Conservation (phyloP, 192 early-diverging fungal species). For the Funneliformis geosporum region DNA sequence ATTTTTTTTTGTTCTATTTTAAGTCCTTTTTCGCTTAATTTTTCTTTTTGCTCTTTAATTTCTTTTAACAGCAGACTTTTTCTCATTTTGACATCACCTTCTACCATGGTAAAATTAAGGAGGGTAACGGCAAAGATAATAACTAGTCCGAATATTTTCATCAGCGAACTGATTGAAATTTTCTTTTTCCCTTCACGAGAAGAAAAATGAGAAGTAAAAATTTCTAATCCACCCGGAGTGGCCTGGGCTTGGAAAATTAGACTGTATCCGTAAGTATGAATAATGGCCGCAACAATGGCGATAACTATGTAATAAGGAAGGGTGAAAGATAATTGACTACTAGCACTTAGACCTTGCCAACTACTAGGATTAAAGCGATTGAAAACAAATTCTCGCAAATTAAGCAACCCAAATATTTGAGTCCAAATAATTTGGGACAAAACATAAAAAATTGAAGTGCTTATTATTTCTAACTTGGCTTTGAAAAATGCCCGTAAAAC, state of each 20-base stretch:
- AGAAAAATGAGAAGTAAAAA: slow-evolving; percentile 23
- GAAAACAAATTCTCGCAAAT: slow-evolving; percentile 12
- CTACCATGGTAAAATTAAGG: background rate
- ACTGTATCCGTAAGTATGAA: slow-evolving; percentile 28
- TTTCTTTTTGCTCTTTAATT: background rate
- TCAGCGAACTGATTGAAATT: slow-evolving; percentile 13
- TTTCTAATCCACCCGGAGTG: slow-evolving; percentile 9
- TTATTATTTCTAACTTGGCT: slow-evolving; percentile 18
- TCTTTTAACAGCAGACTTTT: slow-evolving; percentile 5
- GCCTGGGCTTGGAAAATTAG: slow-evolving; percentile 23
- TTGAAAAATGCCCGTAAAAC: slow-evolving; percentile 9
- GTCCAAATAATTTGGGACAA: slow-evolving; percentile 24
- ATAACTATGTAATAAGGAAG: slow-evolving; percentile 24
- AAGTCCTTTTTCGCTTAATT: background rate
- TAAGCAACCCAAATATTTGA: slow-evolving; percentile 3
- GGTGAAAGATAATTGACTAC: slow-evolving; percentile 16
- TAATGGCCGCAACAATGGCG: slow-evolving; percentile 13
- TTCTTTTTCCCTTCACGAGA: background rate
- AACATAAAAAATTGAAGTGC: slow-evolving; percentile 25
- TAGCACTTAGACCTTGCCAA: slow-evolving; percentile 14
- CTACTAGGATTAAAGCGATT: slow-evolving; percentile 23
- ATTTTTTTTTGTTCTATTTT: background rate
- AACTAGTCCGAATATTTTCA: slow-evolving; percentile 11
- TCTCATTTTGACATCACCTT: slow-evolving; percentile 1
- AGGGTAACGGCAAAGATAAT: slow-evolving; percentile 15